Conservation (phyloP, 257 asterid genomes). For the Solanum medicagineum region DNA sequence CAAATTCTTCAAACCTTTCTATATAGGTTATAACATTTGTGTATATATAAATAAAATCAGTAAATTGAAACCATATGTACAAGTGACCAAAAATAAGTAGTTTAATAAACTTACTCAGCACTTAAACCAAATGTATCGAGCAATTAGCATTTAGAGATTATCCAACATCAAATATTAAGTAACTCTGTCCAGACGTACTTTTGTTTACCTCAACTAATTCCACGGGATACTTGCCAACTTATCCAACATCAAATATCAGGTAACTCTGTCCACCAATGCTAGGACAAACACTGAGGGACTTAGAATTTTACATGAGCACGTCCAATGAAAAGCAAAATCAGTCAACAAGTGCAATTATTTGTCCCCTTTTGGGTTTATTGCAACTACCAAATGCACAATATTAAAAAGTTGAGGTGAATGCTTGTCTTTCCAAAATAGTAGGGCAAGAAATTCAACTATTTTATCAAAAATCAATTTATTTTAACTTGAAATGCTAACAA, state of each 20-base stretch:
- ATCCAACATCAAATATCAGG: no score
- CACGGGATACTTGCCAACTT: no score
- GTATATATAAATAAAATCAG: background rate
- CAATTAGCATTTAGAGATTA: background rate
- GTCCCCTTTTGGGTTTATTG: background rate
- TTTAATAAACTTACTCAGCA: background rate
- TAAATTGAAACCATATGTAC: background rate
- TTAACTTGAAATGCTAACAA: background rate
- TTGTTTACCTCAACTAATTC: no score
- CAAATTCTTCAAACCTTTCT: background rate
- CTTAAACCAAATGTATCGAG: background rate
- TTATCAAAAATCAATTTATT: no score
- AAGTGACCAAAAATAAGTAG: background rate
- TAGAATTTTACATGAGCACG: background rate
- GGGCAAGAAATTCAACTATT: background rate
- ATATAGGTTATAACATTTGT: background rate
- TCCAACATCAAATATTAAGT: no score
- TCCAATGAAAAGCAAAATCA: no score
- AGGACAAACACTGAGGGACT: background rate
- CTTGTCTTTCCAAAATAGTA: background rate
- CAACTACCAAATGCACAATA: background rate
- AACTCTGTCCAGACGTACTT: no score
- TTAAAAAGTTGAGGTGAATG: background rate
- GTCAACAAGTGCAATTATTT: background rate
- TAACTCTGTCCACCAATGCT: no score